Base-by-base conservation (phyloP, 352 stramenopile species). In the Globisporangium lucens region DNA sequence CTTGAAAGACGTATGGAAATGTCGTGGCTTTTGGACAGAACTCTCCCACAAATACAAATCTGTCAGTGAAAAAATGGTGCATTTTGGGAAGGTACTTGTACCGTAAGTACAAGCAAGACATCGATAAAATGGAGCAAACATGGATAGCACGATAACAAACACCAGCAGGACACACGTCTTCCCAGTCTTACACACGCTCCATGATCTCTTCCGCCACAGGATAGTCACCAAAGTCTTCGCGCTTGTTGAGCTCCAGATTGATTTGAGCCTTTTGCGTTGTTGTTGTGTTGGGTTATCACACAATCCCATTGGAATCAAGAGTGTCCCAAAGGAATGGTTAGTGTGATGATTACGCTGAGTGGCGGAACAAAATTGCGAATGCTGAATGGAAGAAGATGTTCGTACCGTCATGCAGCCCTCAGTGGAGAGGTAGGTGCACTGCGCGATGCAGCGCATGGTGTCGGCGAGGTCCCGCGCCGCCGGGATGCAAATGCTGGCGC, bases 401-500 rank as follows among this genome's bases (percentile, higher is more conserved):
- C 72, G 55, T 65, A 89, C 80, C 64, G 93, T 97, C 95, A 98
- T 98, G 72, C 93, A 98, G 62, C 93, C 95, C 67, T 94, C 85
- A 1, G 94, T 97, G 43, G 87, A 87, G 30, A 80, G 85, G 76
- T 98, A 98, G 15, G 92, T 96, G 80, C 94, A 91, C 72, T 98
- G 90, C 41, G 93, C 89, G 52, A 98, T 86, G 68, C 88, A 83
- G 66, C 96, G 83, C 57, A 98, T 71, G 17, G 91, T 83, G n/a
- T 90, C 78, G 2, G 95, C 89, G 64, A 83, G 78, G 43, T 97
- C 79, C 8, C 71, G 64, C 30, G 83, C 62, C 36, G 83, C 76
- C 15, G 84, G 80, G 61, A 95, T 83, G 69, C 85, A 95, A 30
- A 93, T 82, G n/a, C 77, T 74, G 22, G 97, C 71, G 68, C 85